phyloP scores from a whole-genome alignment of 495 filamentous ascomycete species.

The Cetradonia linearis region DNA sequence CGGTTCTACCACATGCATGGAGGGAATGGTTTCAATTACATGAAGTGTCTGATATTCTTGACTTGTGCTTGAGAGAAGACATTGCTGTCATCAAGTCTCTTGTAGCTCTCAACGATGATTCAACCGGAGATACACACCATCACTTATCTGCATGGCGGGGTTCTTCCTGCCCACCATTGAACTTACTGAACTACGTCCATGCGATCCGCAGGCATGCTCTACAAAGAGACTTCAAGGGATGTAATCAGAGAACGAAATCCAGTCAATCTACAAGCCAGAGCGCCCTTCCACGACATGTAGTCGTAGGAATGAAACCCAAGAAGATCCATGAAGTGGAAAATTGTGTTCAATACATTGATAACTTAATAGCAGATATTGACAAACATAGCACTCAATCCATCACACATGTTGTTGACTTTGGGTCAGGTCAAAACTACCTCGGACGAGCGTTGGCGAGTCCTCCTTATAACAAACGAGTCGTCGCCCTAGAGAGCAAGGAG shows the following conservation, averaged over 20 bases:
- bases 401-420: slow-evolving; percentile 89
- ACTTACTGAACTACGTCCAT: slow-evolving; percentile 61
- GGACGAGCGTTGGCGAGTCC: slow-evolving; percentile 74
- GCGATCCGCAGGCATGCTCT: slow-evolving; percentile 63
- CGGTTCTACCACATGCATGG: slow-evolving; percentile 70
- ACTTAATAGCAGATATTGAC: slow-evolving; percentile 43
- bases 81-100: slow-evolving; percentile 48
- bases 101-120: background rate
- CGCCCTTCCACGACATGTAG: slow-evolving; percentile 53
- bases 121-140: background rate
- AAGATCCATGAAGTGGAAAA: slow-evolving; percentile 82
- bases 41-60: slow-evolving; percentile 62
- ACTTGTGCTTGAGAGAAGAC: slow-evolving; percentile 69
- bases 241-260: slow-evolving; percentile 17
- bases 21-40: slow-evolving; percentile 58
- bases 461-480: slow-evolving; percentile 75
- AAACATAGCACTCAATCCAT: slow-evolving; percentile 45
- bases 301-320: slow-evolving; percentile 90
- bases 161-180: slow-evolving; percentile 51
- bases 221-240: slow-evolving; percentile 44
- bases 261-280: slow-evolving; percentile 25
- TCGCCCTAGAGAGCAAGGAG: slow-evolving; percentile 82
- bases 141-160: slow-evolving; percentile 35
- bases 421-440: slow-evolving; percentile 91
- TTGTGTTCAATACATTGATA: slow-evolving; percentile 52